Percentiles rank a stretch among this genome's conserved stretches.
These are phyloP conservation scores for Choanephora cucurbitarum DNA, from an alignment of 371 early-diverging fungal genomes.

Conservation along the genomic window DNA sequence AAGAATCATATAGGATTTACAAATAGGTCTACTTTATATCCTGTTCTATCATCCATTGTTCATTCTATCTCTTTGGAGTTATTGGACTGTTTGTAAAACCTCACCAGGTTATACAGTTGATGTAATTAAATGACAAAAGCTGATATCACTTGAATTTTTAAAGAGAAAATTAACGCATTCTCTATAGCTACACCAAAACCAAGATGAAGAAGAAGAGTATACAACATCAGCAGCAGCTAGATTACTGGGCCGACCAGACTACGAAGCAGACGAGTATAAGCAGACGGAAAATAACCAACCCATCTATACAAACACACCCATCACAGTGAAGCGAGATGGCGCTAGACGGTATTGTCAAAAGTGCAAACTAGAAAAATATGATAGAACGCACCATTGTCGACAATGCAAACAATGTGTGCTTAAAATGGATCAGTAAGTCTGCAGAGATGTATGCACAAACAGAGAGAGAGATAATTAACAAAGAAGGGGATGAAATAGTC, in stretches of 20 bases:
- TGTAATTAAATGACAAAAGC: slow-evolving; percentile 11
- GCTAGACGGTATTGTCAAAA: slow-evolving; percentile 60
- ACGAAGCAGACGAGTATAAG: slow-evolving; percentile 8
- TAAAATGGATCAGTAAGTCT: slow-evolving; percentile 71
- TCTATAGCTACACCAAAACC: slow-evolving; percentile 11
- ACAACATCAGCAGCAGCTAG: slow-evolving; percentile 5
- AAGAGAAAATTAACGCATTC: no score
- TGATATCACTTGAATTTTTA: no score
- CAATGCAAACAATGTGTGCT: slow-evolving; percentile 62
- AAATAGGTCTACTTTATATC: slow-evolving; percentile 34
- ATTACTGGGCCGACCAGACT: slow-evolving; percentile 15
- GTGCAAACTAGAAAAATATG: slow-evolving; percentile 64
- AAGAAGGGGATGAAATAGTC: slow-evolving; percentile 42
- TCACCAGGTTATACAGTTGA: slow-evolving; percentile 44
- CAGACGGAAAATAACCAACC: not conserved
- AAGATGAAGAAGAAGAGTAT: slow-evolving; percentile 19
- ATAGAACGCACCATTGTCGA: slow-evolving; percentile 70
- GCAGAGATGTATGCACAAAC: no score
- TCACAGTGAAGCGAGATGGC: slow-evolving; percentile 62
- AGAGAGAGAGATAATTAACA: no score
- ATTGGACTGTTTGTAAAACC: slow-evolving; percentile 37
- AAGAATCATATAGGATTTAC: not conserved
- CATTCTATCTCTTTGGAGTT: slow-evolving; percentile 46
- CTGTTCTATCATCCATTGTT: slow-evolving; percentile 40
- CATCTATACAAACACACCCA: slow-evolving; percentile 12